Evolutionary conservation across 108 stramenopile genomes (phyloP).

Genomic region (Skeletonema marinoi): DNA sequence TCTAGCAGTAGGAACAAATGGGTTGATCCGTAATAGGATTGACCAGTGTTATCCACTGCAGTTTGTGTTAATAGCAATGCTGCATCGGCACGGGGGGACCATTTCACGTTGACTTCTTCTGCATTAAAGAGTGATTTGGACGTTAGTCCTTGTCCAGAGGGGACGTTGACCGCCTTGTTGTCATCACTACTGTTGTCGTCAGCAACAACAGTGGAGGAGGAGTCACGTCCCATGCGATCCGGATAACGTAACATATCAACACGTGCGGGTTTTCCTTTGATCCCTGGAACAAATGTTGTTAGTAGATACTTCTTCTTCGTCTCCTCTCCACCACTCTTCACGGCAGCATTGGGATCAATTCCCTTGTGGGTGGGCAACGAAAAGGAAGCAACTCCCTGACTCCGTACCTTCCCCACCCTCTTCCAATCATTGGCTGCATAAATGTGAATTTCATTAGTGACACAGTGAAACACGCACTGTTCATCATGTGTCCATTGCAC

Average conservation of each 20-base stretch:
- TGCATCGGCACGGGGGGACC: conserved; percentile 80
- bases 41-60: conserved; percentile 89
- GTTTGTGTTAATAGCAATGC: conserved; percentile 87
- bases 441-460: conserved; percentile 81
- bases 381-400: conserved; percentile 62
- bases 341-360: background rate
- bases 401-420: conserved; percentile 55
- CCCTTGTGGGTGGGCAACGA: conserved; percentile 49
- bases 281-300: conserved; percentile 82
- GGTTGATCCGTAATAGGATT: conserved; percentile 95
- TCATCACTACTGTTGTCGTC: background rate
- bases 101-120: conserved; percentile 72
- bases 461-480: conserved; percentile 58
- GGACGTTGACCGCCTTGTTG: background rate
- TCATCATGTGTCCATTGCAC: conserved; percentile 94
- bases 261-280: conserved; percentile 89
- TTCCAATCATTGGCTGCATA: conserved; percentile 39
- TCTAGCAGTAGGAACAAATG: conserved; percentile 82
- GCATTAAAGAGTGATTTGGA: conserved; percentile 84
- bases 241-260: conserved; percentile 73
- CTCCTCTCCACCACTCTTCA: background rate
- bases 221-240: conserved; percentile 39
- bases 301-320: conserved; percentile 49
- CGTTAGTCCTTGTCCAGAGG: conserved; percentile 54
- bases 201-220: conserved; percentile 19